phyloP scores from a whole-genome alignment of 495 filamentous ascomycete genomes.

The Symbiotaphrina buchneri region DNA sequence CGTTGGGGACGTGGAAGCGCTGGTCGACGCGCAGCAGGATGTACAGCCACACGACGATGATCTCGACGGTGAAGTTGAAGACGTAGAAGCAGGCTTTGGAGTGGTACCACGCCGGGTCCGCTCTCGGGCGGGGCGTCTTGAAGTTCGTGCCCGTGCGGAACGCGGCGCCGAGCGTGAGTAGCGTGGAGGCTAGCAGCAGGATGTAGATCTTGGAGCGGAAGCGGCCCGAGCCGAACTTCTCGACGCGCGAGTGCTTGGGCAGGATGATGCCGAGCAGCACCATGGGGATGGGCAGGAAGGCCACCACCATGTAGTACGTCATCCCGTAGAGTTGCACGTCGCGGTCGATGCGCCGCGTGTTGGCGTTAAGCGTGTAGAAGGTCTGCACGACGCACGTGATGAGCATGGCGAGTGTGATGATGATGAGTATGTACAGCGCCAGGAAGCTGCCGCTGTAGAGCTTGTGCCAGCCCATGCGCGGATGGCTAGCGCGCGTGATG shows the following conservation, averaged over 20 bases:
- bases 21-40: slow-evolving; percentile 42
- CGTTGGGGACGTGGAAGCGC: slow-evolving; percentile 45
- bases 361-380: slow-evolving; percentile 36
- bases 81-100: slow-evolving; percentile 52
- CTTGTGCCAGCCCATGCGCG: slow-evolving; percentile 41
- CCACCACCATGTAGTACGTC: slow-evolving; percentile 44
- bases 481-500: slow-evolving; percentile 51
- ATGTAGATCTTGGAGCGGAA: slow-evolving; percentile 43
- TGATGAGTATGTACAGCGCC: slow-evolving; percentile 34
- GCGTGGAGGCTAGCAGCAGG: slow-evolving; percentile 23
- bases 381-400: slow-evolving; percentile 41
- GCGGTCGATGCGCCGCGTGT: slow-evolving; percentile 26
- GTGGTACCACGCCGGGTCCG: slow-evolving; percentile 42
- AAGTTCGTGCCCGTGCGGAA: slow-evolving; percentile 41
- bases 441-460: slow-evolving; percentile 24
- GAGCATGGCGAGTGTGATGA: slow-evolving; percentile 39
- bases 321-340: slow-evolving; percentile 41
- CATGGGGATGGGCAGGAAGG: slow-evolving; percentile 53
- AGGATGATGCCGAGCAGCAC: slow-evolving; percentile 27
- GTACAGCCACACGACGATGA: slow-evolving; percentile 41
- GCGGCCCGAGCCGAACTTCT: slow-evolving; percentile 50
- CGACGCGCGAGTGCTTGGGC: slow-evolving; percentile 21
- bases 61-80: slow-evolving; percentile 56
- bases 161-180: slow-evolving; percentile 47
- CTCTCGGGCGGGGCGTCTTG: slow-evolving; percentile 22